These are phyloP conservation scores for Lavandula angustifolia DNA, from an alignment of 257 asterid genomes.

Conservation along the genomic window DNA sequence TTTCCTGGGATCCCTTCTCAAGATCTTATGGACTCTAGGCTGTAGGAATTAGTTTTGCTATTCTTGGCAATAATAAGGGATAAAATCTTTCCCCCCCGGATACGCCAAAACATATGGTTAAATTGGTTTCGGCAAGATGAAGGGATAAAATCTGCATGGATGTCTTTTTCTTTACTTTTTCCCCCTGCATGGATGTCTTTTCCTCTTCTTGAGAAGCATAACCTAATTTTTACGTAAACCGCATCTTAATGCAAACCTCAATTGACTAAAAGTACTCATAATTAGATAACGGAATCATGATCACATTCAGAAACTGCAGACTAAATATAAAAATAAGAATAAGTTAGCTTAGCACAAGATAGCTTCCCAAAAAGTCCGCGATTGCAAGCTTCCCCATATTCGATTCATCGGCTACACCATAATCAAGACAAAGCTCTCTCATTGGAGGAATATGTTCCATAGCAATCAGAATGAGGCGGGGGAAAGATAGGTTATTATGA, in stretches of 20 bases:
- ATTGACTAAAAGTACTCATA: conserved; percentile 1
- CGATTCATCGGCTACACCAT: conserved; percentile 79
- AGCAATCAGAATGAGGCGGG: conserved; percentile 88
- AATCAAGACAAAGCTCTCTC: conserved; percentile 80
- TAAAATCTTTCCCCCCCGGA: too few species aligned
- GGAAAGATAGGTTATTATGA: conserved; percentile 74
- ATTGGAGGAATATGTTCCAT: conserved; percentile 89
- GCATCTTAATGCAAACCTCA: conserved; percentile 12
- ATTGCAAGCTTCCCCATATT: conserved; percentile 69
- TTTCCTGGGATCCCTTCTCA: conserved; percentile 1
- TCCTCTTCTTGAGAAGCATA: neutral
- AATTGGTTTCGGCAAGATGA: conserved; percentile 5
- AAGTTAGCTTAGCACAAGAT: conserved; percentile 35
- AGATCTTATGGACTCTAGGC: neutral
- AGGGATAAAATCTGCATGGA: neutral
- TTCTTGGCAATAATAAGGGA: neutral
- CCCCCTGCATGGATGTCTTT: conserved; percentile 13
- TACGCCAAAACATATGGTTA: neutral
- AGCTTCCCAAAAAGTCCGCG: conserved; percentile 22
- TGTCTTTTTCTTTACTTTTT: neutral
- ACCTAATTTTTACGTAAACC: too few species aligned
- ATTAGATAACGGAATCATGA: conserved; percentile 6
- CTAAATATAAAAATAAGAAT: neutral
- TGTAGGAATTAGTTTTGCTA: conserved; percentile 1
- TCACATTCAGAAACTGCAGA: neutral